Base-by-base conservation (phyloP, 192 early-diverging fungal genomes). In the Fimicolochytrium jonesii region DNA sequence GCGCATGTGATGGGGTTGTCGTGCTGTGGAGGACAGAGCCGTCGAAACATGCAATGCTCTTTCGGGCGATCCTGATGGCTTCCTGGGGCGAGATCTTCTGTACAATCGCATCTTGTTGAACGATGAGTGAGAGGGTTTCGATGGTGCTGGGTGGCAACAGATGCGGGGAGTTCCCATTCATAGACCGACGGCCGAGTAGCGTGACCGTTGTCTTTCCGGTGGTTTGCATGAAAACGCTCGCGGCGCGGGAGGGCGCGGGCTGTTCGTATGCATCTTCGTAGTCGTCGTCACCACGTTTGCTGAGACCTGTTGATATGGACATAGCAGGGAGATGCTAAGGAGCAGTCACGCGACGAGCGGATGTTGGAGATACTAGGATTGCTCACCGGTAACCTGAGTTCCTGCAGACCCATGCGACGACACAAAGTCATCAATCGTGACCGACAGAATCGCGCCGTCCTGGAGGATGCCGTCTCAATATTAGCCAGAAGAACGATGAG, bases 41-140 rank as follows among this genome's bases (percentile, higher is more conserved):
- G 56, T 58, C 56, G 28, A 22, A 58, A 26, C 56, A 58, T 11
- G 22, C 56, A 6, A 58, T 9, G 56, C 25, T 43, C 25, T 58
- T 28, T 17, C 17, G n/a, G 17, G 43, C 56, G 28, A 58, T 58
- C 22, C 28, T 58, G 10, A 58, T 9, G 35, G 26, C 56, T 20
- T 36, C 26, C 10, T 17, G n/a, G 25, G 28, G 56, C 1, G 56
- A 43, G n/a, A 58, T 13, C 11, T 36, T 33, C 15, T 33, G 17
- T 1, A 1, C 22, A 17, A 17, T n/a, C 15, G 1, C 1, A 32
- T 55, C 53, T 22, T 34, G 0, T 22, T 32, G 15, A 55, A 22
- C 28, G 48, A 23, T 50, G 23, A 25, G 17, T 28, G 18, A 11
- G 23, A 18, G 28, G 2, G 3, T 30, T 32, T 25, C 17, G 23